Evolutionary conservation across 495 filamentous ascomycete genomes (phyloP).

Genomic region (Aspergillus asperescens): DNA sequence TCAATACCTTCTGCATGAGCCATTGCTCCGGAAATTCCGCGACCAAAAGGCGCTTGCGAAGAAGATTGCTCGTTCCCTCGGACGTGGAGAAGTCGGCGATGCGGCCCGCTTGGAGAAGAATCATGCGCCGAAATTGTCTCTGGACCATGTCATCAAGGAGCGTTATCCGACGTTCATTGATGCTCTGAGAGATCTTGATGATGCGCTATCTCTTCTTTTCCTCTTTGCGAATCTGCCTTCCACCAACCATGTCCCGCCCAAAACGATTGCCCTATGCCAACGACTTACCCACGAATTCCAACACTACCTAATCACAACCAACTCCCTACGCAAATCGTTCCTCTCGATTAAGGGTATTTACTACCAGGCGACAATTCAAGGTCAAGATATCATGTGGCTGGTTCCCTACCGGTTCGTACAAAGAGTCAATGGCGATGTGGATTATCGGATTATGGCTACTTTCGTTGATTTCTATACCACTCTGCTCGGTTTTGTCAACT

Average conservation of each 20-base stretch:
- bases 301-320: constrained; percentile 89
- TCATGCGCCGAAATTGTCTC: constrained; percentile 74
- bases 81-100: constrained; percentile 83
- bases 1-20: constrained; percentile 95
- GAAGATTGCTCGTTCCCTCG: constrained; percentile 89
- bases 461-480: constrained; percentile 99
- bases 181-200: constrained; percentile 89
- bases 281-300: constrained; percentile 88
- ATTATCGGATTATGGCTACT: constrained; percentile 98
- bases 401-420: constrained; percentile 98
- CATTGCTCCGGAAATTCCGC: constrained; percentile 89
- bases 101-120: constrained; percentile 80
- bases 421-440: constrained; percentile 82
- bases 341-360: constrained; percentile 99
- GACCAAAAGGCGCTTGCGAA: constrained; percentile 94
- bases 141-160: constrained; percentile 96
- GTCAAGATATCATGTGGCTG: constrained; percentile 96
- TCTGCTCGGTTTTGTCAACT: constrained; percentile 91
- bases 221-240: constrained; percentile 96
- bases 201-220: constrained; percentile 94
- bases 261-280: constrained; percentile 90
- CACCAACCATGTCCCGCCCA: constrained; percentile 76
- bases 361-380: constrained; percentile 96
- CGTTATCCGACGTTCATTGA: constrained; percentile 96
- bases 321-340: constrained; percentile 90